Evolutionary conservation across 1,139 yeast species (phyloP), one percentile per base, ranked within the genome.

Genomic region (Pichia kudriavzevii): DNA sequence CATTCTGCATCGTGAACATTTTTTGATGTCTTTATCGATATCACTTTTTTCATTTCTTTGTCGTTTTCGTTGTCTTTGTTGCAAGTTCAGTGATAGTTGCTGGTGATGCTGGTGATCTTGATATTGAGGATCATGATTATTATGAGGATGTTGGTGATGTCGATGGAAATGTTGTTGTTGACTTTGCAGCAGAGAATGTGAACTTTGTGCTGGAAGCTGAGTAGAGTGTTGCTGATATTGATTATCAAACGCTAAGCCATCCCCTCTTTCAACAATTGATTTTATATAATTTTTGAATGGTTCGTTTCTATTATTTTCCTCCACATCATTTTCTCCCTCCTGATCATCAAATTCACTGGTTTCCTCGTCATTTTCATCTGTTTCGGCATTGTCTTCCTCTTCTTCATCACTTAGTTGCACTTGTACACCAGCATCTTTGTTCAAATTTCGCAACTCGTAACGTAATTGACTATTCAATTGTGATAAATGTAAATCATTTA

Each of bases 1-100:
- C 25, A 58, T 62, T 16, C 68, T 49, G 42, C 69, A 64, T 28
- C 69, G 50, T 2, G 68, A 57, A 40, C 69, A 64, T 36, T 64
- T 63, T 43, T 54, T 58, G 5, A 53, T 41, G 4, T 39, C 22
- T 9, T 18, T 13, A 7, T 15, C 18, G 7, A n/a, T 18, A n/a
- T n/a, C n/a, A n/a, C n/a, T 9, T 22, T 22, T 7, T 22, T n/a
- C 14, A 11, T 2, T 13, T 16, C 4, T 15, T 14, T 16, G 18
- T 22, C 11, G 9, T 13, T 7, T 8, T 21, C 12, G 19, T 2
- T 10, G 10, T 9, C 7, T 27, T 11, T 9, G 12, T 16, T 1
- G 14, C 11, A 4, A 4, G 13, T 7, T 18, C 13, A 27, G 12
- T 19, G 3, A 8, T 7, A 19, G 7, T 13, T 11, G 14, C n/a